phyloP scores from a whole-genome alignment of 1,139 yeast genomes.

The Nematodospora anomalae region DNA sequence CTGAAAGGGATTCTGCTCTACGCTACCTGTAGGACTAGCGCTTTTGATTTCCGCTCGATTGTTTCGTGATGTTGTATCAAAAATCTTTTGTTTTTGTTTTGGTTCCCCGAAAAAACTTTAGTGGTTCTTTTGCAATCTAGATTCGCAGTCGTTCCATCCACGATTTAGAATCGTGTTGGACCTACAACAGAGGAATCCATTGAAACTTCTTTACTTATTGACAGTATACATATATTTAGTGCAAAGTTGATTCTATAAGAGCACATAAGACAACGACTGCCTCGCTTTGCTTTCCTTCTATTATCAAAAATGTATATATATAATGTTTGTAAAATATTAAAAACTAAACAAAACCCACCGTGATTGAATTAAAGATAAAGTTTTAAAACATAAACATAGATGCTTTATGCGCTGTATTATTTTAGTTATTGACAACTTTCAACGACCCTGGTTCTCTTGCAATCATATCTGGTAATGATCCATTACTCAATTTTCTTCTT shows the following conservation, averaged over 20 bases:
- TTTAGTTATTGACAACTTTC: constrained; percentile 44
- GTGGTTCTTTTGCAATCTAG: neutral
- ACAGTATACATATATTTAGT: neutral
- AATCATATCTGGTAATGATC: constrained; percentile 67
- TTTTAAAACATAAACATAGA: neutral
- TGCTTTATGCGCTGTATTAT: no score
- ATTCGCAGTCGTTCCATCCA: no score
- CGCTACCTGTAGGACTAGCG: no score
- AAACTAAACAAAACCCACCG: neutral
- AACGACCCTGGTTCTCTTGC: constrained; percentile 47
- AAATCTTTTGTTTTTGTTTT: neutral
- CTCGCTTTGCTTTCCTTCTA: neutral
- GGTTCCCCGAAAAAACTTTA: neutral
- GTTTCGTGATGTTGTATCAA: neutral
- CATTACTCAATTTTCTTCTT: constrained; percentile 61
- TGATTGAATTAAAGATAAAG: neutral
- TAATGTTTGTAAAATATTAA: neutral
- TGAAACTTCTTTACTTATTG: no score
- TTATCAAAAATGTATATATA: no score
- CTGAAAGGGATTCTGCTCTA: no score
- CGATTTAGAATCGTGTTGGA: no score
- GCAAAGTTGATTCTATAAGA: neutral
- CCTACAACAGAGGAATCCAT: no score
- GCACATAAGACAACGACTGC: neutral
- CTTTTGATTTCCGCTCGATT: neutral